These are phyloP conservation scores for Extremus antarcticus DNA, from an alignment of 495 filamentous ascomycete genomes.

Conservation along the genomic window DNA sequence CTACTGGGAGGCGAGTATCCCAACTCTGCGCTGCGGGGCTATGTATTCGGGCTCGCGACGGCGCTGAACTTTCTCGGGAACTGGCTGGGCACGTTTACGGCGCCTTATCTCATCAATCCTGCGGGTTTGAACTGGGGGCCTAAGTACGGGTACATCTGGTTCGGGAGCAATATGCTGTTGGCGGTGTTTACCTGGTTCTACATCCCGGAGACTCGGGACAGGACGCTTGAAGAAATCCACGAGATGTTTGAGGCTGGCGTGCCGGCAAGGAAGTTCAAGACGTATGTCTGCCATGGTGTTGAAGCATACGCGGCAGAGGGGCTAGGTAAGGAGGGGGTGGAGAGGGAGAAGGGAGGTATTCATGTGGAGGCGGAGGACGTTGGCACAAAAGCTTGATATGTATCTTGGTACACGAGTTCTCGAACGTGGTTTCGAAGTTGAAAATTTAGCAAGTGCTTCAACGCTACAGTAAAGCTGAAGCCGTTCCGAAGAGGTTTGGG, in stretches of 20 bases:
- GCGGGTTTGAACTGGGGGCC: conserved; percentile 43
- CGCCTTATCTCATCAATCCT: conserved; percentile 54
- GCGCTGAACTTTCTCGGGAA: conserved; percentile 25
- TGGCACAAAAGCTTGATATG: no score
- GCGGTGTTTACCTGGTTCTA: conserved; percentile 26
- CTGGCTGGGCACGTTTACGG: conserved; percentile 35
- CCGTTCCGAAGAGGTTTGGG: no score
- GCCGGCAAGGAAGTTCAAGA: conserved; percentile 38
- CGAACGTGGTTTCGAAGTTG: no score
- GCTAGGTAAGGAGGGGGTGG: background rate
- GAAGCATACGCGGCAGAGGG: background rate
- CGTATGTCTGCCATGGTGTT: conserved; percentile 34
- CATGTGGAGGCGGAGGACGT: background rate
- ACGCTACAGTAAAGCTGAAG: no score
- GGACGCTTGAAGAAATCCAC: conserved; percentile 44
- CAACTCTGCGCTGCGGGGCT: conserved; percentile 41
- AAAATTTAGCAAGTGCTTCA: no score
- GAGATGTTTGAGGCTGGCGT: conserved; percentile 43
- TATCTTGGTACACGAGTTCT: no score
- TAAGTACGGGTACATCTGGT: conserved; percentile 44
- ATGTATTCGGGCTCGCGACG: conserved; percentile 47
- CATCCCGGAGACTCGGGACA: conserved; percentile 44
- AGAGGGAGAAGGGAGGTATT: background rate
- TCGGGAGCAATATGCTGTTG: background rate
- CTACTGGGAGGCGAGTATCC: conserved; percentile 50